phyloP scores from a whole-genome alignment of 208 protist species.

The Leishmania turanica region DNA sequence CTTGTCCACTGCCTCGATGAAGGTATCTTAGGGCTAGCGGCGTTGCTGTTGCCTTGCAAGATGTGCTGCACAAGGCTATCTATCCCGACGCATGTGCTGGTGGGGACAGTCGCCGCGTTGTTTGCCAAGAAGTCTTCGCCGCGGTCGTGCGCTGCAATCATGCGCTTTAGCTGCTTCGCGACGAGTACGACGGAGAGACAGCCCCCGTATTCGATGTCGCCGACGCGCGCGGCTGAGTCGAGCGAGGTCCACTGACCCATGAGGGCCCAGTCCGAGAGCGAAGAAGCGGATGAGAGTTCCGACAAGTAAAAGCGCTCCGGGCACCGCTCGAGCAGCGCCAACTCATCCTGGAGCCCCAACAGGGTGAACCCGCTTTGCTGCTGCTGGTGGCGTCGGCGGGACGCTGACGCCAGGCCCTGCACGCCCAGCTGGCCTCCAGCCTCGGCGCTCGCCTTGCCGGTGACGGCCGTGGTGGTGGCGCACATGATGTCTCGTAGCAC shows the following conservation, averaged over 20 bases:
- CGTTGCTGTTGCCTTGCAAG: conserved; percentile 15
- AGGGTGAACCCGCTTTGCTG: conserved; percentile 64
- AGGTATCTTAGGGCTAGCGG: neutral
- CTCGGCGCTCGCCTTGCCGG: neutral
- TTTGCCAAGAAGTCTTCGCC: conserved; percentile 12
- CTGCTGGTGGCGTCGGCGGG: conserved; percentile 8
- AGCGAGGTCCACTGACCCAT: neutral
- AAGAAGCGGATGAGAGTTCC: conserved; percentile 8
- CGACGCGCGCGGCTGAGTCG: neutral
- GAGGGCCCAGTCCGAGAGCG: conserved; percentile 6
- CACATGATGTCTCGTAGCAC: conserved; percentile 66
- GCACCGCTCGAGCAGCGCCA: conserved; percentile 65
- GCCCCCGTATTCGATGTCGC: neutral
- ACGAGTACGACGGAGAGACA: conserved; percentile 40
- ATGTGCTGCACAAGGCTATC: conserved; percentile 46
- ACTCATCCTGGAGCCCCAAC: conserved; percentile 79
- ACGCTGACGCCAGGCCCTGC: neutral
- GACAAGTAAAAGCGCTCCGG: conserved; percentile 51
- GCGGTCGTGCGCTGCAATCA: conserved; percentile 35
- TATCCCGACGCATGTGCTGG: conserved; percentile 14
- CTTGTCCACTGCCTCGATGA: conserved; percentile 1
- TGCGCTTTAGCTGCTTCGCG: conserved; percentile 54
- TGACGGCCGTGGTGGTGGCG: conserved; percentile 36
- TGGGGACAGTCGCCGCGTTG: neutral
- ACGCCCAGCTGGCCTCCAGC: neutral